phyloP scores from a whole-genome alignment of 2,329 filamentous ascomycete genomes.

The Shiraia sp. region DNA sequence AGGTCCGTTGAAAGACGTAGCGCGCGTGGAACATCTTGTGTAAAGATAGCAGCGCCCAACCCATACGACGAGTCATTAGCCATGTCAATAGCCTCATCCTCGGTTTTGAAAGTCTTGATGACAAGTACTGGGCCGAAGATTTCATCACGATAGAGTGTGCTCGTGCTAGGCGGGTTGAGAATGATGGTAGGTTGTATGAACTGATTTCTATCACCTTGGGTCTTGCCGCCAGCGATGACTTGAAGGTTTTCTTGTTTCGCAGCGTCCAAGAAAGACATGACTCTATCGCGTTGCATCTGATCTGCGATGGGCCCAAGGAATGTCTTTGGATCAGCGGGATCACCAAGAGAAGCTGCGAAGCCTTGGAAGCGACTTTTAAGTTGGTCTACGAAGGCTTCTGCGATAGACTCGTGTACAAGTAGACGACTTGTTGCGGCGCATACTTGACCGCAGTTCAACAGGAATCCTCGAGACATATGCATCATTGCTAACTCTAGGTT shows the following conservation, averaged over 20 bases:
- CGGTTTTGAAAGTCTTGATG: slow-evolving; percentile 23
- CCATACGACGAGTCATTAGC: slow-evolving; percentile 6
- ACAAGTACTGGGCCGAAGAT: slow-evolving; percentile 27
- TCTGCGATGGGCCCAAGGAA: background rate
- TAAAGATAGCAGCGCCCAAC: slow-evolving; percentile 1
- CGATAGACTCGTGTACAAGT: background rate
- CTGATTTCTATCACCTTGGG: slow-evolving; percentile 1
- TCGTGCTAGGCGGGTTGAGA: slow-evolving; percentile 17
- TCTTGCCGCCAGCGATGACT: background rate
- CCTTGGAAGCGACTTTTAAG: background rate
- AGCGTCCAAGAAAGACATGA: background rate
- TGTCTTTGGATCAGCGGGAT: background rate
- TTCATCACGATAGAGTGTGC: slow-evolving; percentile 15
- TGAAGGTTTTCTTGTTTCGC: background rate
- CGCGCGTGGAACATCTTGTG: slow-evolving; percentile 2
- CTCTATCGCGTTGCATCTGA: background rate
- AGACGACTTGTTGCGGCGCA: background rate
- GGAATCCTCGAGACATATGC: background rate
- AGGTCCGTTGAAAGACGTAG: slow-evolving; percentile 4
- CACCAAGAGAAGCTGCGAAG: background rate
- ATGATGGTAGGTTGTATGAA: slow-evolving; percentile 26
- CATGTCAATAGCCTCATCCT: slow-evolving; percentile 5
- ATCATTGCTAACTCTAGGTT: slow-evolving; percentile 37
- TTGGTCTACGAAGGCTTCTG: background rate
- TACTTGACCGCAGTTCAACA: background rate